Conservation (phyloP, 2,329 filamentous ascomycete species). For the Cladophialophora chaetospira region DNA sequence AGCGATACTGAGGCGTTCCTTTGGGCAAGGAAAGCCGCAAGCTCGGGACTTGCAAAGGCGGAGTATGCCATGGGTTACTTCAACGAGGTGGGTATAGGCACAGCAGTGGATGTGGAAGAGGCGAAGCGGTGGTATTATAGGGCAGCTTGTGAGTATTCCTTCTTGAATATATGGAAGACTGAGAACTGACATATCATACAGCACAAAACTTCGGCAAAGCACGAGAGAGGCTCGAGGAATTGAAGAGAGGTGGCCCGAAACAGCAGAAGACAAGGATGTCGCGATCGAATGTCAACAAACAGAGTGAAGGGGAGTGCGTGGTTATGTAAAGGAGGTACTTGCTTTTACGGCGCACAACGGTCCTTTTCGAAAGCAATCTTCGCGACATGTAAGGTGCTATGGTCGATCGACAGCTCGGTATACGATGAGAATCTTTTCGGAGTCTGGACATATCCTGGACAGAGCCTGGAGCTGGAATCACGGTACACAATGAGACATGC, state of each 20-base stretch:
- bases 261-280: conserved; percentile 75
- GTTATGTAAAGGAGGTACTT: conserved; percentile 70
- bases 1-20: conserved; percentile 95
- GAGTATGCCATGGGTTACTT: conserved; percentile 94
- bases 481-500: too few relatives aligned
- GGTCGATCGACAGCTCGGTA: too few relatives aligned
- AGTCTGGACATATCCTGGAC: too few relatives aligned
- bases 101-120: conserved; percentile 83
- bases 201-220: conserved; percentile 95
- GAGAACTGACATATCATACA: conserved; percentile 41
- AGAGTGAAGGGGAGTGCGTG: conserved; percentile 84
- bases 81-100: conserved; percentile 90
- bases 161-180: not conserved
- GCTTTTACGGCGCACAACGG: too few relatives aligned
- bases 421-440: too few relatives aligned
- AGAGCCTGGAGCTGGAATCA: too few relatives aligned
- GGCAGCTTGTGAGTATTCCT: conserved; percentile 76
- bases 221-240: conserved; percentile 85
- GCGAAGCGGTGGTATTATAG: conserved; percentile 98
- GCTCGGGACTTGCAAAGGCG: conserved; percentile 84
- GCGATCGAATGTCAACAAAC: conserved; percentile 75
- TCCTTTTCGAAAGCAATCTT: too few relatives aligned
- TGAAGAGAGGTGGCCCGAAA: conserved; percentile 77
- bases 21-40: conserved; percentile 92
- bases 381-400: too few relatives aligned